Conservation (phyloP, 2,329 filamentous ascomycete species). For the Corniculantispora saksenae region DNA sequence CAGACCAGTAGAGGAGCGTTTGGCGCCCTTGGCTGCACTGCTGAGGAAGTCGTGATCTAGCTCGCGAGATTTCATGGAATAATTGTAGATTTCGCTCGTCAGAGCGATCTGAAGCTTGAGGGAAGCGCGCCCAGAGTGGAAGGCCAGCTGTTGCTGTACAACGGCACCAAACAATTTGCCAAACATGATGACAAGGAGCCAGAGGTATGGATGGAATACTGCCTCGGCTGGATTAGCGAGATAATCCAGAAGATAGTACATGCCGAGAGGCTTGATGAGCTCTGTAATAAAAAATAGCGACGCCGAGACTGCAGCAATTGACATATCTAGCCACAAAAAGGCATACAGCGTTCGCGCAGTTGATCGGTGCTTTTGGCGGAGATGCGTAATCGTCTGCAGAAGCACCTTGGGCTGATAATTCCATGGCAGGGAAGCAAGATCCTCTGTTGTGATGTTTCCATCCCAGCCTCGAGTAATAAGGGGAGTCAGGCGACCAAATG, state of each 20-base stretch:
- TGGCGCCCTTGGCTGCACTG: constrained; percentile 21
- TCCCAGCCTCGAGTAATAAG: constrained; percentile 41
- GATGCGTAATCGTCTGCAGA: constrained; percentile 34
- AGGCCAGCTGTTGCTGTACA: constrained; percentile 50
- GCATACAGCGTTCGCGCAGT: neutral
- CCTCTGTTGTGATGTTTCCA: constrained; percentile 30
- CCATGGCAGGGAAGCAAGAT: constrained; percentile 5
- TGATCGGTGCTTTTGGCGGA: constrained; percentile 26
- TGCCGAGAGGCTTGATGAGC: constrained; percentile 45
- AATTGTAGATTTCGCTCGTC: constrained; percentile 52
- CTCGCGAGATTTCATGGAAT: constrained; percentile 48
- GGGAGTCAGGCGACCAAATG: constrained; percentile 44
- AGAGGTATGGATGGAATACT: constrained; percentile 41
- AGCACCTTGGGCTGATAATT: constrained; percentile 23
- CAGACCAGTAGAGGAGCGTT: constrained; percentile 40
- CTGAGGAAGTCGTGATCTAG: constrained; percentile 42
- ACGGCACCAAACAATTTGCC: constrained; percentile 44
- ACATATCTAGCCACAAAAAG: constrained; percentile 22
- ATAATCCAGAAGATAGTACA: constrained; percentile 36
- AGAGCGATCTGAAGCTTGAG: constrained; percentile 43
- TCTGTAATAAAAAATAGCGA: constrained; percentile 37
- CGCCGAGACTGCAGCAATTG: constrained; percentile 37
- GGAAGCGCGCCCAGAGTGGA: constrained; percentile 45
- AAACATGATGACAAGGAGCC: constrained; percentile 47
- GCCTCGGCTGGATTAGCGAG: constrained; percentile 36